phyloP scores from a whole-genome alignment of 257 asterid genomes.

The Paulownia fortunei region DNA sequence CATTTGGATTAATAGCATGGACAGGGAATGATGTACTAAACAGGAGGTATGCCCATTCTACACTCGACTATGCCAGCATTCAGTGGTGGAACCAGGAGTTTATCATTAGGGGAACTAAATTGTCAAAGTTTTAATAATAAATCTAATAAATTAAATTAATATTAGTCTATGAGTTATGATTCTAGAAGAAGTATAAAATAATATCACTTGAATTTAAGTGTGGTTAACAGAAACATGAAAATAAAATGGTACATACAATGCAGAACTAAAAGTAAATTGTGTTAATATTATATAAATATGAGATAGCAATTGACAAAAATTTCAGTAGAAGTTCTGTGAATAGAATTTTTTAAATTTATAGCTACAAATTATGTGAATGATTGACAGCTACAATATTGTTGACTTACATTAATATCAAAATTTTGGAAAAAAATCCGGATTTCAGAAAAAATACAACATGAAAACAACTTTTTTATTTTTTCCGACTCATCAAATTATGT shows the following conservation, averaged over 20 bases:
- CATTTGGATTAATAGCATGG: slow-evolving; percentile 96
- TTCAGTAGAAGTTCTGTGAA: neutral
- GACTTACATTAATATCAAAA: neutral
- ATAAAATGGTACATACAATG: neutral
- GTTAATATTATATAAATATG: neutral
- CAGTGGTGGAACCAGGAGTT: neutral
- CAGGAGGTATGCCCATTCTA: slow-evolving; percentile 64
- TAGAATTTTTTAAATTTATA: neutral
- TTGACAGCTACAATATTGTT: neutral
- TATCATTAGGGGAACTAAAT: neutral
- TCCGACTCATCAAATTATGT: neutral
- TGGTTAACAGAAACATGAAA: neutral
- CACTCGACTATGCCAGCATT: neutral
- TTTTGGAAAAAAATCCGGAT: neutral
- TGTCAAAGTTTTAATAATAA: slow-evolving; percentile 9
- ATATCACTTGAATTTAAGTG: neutral
- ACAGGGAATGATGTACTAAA: slow-evolving; percentile 95
- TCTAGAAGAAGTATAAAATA: neutral
- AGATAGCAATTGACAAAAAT: neutral
- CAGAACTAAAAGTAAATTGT: neutral
- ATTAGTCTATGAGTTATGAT: neutral
- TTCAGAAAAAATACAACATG: slow-evolving; percentile 1
- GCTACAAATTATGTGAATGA: neutral
- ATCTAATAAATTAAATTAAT: neutral
- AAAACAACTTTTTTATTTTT: neutral